Base-by-base conservation (phyloP, 2,329 filamentous ascomycete species). In the Calonectria multiphialidica region DNA sequence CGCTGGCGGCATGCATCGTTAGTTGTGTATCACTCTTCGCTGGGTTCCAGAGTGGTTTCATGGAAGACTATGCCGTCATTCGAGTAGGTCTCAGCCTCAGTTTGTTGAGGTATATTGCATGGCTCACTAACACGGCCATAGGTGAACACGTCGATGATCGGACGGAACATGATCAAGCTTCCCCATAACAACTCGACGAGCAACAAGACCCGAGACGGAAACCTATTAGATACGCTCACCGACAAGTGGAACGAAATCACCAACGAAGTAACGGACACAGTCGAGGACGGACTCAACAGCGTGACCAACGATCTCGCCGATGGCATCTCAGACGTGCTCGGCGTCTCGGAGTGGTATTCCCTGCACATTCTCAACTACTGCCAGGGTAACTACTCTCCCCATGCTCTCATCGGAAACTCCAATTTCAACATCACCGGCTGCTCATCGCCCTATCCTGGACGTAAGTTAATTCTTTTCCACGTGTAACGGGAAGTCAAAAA, bases 21-120 rank as follows among this genome's bases (percentile, higher is more conserved):
- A 50, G 62, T 21, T 47, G 42, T 12, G 7, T 65, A 16, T 65
- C 62, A 18, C 44, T 65, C 44, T 50, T 65, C 25, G 62, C 62
- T n/a, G 62, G 62, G n/a, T 65, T 65, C 30, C 62, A 65, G 13
- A 40, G 45, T 15, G 62, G 62, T 25, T 65, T 65, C 62, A 65
- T 65, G 44, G 62, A 65, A 15, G 62, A 65, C 15, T 65, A 65
- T 47, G 62, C 62, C 45, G 45, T 65, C 45, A 35, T 47, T 25
- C 44, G 62, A 23, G 62, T 65, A 50, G 2, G 33, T 49, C 45
- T 37, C 35, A 9, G 16, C 28, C 21, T 50, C 23, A 9, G 7
- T 3, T 8, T 23, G 23, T 10, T 7, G 4, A 37, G 30, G 33
- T 9, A 5, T 3, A 8, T 37, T 37, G 35, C 18, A 30, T 30